These are phyloP conservation scores for Achlya hypogyna DNA, from an alignment of 352 stramenopile genomes.

Conservation along the genomic window DNA sequence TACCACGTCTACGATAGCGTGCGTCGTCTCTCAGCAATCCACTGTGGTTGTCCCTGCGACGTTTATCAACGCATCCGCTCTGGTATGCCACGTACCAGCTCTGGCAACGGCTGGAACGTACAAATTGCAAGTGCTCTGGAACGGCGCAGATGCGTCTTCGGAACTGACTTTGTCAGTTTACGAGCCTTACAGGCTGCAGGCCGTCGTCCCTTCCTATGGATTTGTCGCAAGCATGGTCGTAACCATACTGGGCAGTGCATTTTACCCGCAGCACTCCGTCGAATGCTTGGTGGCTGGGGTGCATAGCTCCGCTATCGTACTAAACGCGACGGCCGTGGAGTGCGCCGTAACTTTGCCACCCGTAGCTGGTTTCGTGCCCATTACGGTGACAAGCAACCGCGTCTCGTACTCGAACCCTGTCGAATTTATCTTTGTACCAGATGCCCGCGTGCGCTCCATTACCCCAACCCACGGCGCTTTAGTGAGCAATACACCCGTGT, in stretches of 20 bases:
- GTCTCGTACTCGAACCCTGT: constrained; percentile 10
- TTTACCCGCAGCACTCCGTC: background rate
- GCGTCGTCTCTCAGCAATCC: background rate
- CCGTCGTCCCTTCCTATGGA: background rate
- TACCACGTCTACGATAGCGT: background rate
- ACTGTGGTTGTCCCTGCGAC: background rate
- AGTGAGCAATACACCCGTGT: background rate
- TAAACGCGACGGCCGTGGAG: constrained; percentile 5
- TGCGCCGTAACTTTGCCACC: background rate
- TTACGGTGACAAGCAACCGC: constrained; percentile 6
- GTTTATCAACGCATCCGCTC: background rate
- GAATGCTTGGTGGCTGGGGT: background rate
- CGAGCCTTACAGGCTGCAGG: background rate
- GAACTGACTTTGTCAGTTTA: background rate
- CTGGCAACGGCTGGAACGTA: background rate
- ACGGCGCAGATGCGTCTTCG: background rate
- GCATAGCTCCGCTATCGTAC: background rate
- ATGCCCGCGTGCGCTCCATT: background rate
- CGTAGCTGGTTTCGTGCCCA: background rate
- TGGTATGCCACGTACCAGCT: background rate
- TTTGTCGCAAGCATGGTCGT: background rate
- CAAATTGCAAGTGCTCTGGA: constrained; percentile 1
- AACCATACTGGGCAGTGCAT: background rate
- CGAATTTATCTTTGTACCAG: background rate
- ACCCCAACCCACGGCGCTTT: background rate